A percentile compares a stretch with the other conserved stretches of the same genome.
Conservation (phyloP, 768 basidiomycete genomes). For the Boletus rex-veris region DNA sequence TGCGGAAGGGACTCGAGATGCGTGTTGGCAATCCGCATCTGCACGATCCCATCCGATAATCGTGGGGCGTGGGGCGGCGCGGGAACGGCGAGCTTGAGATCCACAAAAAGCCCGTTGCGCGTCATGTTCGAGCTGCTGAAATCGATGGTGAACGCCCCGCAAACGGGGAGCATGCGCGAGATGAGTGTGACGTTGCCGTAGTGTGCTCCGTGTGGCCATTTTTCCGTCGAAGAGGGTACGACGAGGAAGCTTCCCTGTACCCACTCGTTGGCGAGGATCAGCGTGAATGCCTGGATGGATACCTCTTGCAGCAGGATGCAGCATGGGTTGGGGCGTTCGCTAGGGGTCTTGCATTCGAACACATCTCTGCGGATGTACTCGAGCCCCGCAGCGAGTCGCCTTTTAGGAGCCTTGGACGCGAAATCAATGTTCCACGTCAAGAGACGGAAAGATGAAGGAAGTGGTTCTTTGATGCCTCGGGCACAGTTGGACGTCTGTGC, state of each 20-base stretch:
- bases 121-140: constrained; percentile 50
- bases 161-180: constrained; percentile 51
- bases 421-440: constrained; percentile 76
- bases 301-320: constrained; percentile 74
- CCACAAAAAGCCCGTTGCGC: constrained; percentile 57
- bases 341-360: constrained; percentile 41
- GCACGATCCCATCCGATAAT: constrained; percentile 37
- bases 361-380: constrained; percentile 53
- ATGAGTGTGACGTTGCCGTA: constrained; percentile 76
- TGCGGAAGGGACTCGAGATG: constrained; percentile 64
- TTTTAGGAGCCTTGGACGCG: constrained; percentile 31
- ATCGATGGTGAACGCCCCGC: constrained; percentile 46
- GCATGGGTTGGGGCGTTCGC: constrained; percentile 51
- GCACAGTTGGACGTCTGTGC: constrained; percentile 35
- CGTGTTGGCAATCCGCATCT: constrained; percentile 66
- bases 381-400: constrained; percentile 48
- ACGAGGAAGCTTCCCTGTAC: constrained; percentile 57
- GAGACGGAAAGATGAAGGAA: constrained; percentile 48
- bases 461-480: constrained; percentile 31
- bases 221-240: constrained; percentile 48
- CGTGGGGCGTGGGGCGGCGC: constrained; percentile 29
- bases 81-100: constrained; percentile 45
- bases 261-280: constrained; percentile 58
- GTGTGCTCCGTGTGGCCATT: constrained; percentile 48
- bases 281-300: constrained; percentile 38